A percentile compares a stretch with the other conserved stretches of the same genome.
Conservation (phyloP, 805 yeast species). For the Ogataea minuta region DNA sequence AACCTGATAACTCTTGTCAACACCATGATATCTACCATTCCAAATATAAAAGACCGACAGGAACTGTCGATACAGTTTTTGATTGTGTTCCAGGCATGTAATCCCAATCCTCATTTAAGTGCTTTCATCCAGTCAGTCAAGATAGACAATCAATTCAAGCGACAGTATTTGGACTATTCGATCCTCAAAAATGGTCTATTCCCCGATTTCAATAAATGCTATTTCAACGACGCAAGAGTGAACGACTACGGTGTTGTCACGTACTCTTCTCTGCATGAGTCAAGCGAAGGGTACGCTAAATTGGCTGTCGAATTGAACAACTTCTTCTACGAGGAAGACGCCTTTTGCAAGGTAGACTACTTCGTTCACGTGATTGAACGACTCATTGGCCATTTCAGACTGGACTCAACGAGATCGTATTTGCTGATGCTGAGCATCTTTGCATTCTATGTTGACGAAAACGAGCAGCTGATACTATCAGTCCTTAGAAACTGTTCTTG, state of each 20-base stretch:
- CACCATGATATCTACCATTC: slow-evolving; percentile 18
- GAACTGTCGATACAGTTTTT: slow-evolving; percentile 26
- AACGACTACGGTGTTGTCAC: slow-evolving; percentile 30
- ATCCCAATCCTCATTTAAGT: slow-evolving; percentile 20
- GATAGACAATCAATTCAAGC: slow-evolving; percentile 28
- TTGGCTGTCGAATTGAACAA: slow-evolving; percentile 48
- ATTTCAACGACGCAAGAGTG: slow-evolving; percentile 31
- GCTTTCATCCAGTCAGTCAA: slow-evolving; percentile 27
- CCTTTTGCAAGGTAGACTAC: slow-evolving; percentile 40
- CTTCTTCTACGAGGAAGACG: slow-evolving; percentile 41
- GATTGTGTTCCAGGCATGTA: slow-evolving; percentile 26
- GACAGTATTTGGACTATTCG: slow-evolving; percentile 28
- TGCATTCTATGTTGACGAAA: slow-evolving; percentile 41
- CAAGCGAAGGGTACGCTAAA: slow-evolving; percentile 74
- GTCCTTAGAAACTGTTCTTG: slow-evolving; percentile 56
- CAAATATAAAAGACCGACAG: slow-evolving; percentile 23
- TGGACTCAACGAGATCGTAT: slow-evolving; percentile 71
- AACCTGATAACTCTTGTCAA: slow-evolving; percentile 21
- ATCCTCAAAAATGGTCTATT: slow-evolving; percentile 29
- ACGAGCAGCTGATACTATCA: slow-evolving; percentile 46
- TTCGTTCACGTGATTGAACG: slow-evolving; percentile 49
- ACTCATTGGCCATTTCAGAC: slow-evolving; percentile 68
- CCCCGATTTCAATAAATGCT: slow-evolving; percentile 29
- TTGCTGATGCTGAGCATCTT: slow-evolving; percentile 60
- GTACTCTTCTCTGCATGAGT: slow-evolving; percentile 69